Evolutionary conservation across 2,329 filamentous ascomycete species (phyloP), one percentile per base, ranked within the genome.

Genomic region (Aureobasidium sp.): DNA sequence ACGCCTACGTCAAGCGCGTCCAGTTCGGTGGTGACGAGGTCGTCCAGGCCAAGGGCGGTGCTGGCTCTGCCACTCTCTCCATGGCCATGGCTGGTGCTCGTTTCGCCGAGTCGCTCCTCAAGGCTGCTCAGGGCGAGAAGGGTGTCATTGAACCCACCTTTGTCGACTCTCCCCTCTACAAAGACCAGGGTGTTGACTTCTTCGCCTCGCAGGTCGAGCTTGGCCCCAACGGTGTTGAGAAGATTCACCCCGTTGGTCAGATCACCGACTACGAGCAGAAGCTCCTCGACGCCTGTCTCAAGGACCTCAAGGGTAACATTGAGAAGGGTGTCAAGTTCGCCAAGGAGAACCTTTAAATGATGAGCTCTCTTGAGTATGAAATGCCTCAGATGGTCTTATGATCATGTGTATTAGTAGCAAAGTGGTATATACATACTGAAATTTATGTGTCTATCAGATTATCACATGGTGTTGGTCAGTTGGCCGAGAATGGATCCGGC

Each of bases 1-100:
- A 86, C 67, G 83, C 84, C 66, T 90, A 97, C 72, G 82, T 97
- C 79, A 86, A 92, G 78, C 92, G 94, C 77, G 94, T 97, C 73
- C 93, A 97, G 82, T 97, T 97, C 77, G 93, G 94, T 78, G 93
- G 93, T 83, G 93, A 97, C 77, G 93, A 97, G 87, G 93, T 97
- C 70, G 93, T 97, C 81, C 85, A 97, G 86, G 94, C 93, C 79
- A 97, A 97, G 89, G 92, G 93, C 75, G 94, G 93, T 78, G 91
- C 92, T 73, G 93, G 93, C 71, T 97, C 91, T 70, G 93, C 93
- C 75, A 97, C 93, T 67, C 89, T 97, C 71, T 97, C 91, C 81
- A 99, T 99, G 93, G 93, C 93, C 73, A 93, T 96, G 85, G 93
- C 93, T 69, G 93, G 93, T 80, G 85, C 84, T 67, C 83, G 85